These are phyloP conservation scores for Rhizophagus prolifer DNA, from an alignment of 192 early-diverging fungal genomes.

Conservation along the genomic window DNA sequence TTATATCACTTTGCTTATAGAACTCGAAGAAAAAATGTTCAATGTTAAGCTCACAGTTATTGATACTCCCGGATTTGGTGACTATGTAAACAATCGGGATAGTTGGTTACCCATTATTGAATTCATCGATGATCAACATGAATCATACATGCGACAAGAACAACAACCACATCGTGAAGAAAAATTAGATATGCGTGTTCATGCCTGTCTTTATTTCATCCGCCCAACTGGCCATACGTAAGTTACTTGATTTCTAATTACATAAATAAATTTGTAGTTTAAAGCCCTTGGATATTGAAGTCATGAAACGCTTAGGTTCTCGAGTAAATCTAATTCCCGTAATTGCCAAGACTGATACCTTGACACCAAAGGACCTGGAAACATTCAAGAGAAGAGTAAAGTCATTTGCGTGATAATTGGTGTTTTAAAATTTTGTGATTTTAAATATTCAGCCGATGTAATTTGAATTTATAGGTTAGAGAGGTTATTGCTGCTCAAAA, in stretches of 20 bases:
- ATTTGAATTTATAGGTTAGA: conserved; percentile 56
- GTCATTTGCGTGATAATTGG: background rate
- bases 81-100: conserved; percentile 91
- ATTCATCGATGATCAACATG: conserved; percentile 98
- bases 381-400: conserved; percentile 93
- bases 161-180: conserved; percentile 81
- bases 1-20: conserved; percentile 33
- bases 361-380: conserved; percentile 86
- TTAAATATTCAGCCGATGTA: background rate
- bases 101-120: conserved; percentile 98
- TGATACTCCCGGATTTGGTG: conserved; percentile 87
- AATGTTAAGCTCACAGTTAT: conserved; percentile 94
- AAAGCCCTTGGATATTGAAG: conserved; percentile 92
- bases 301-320: conserved; percentile 95
- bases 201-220: conserved; percentile 99
- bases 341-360: conserved; percentile 97
- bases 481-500: conserved; percentile 90
- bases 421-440: background rate
- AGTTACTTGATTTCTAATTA: background rate
- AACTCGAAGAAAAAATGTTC: conserved; percentile 99
- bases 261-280: conserved; percentile 43
- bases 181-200: conserved; percentile 92
- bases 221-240: conserved; percentile 95
- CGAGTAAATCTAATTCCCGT: conserved; percentile 98
- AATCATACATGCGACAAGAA: conserved; percentile 91